These are phyloP conservation scores for Athelia psychrophila DNA, from an alignment of 1,284 basidiomycete genomes.

Conservation along the genomic window DNA sequence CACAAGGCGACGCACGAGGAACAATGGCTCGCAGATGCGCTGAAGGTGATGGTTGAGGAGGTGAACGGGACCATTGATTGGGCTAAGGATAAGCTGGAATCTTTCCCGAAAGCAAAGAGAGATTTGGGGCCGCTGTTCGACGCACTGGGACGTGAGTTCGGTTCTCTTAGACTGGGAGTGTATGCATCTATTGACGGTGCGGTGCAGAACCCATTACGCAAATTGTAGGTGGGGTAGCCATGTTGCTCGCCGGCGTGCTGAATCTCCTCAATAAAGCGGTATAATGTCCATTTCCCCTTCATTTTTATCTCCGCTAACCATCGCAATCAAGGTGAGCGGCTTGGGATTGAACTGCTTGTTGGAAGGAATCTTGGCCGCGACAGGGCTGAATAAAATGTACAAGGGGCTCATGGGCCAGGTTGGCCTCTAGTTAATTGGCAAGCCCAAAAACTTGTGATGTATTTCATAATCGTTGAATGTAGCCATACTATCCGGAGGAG, in stretches of 20 bases:
- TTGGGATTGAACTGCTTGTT: conserved; percentile 29
- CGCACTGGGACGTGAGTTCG: conserved; percentile 22
- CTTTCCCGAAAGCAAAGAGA: conserved; percentile 35
- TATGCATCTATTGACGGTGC: background rate
- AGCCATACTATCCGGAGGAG: too few species aligned
- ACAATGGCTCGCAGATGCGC: conserved; percentile 34
- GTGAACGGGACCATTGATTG: conserved; percentile 37
- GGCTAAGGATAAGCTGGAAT: conserved; percentile 34
- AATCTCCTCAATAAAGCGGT: conserved; percentile 27
- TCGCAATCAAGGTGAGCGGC: conserved; percentile 18
- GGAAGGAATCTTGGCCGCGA: conserved; percentile 15
- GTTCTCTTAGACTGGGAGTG: background rate
- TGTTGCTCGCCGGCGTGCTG: conserved; percentile 31
- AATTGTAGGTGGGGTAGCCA: conserved; percentile 32
- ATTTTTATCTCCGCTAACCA: background rate
- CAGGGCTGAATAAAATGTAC: background rate
- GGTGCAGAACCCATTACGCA: conserved; percentile 30
- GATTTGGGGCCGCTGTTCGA: conserved; percentile 36
- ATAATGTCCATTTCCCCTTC: too few species aligned
- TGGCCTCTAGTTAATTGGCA: too few species aligned
- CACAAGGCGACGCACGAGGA: conserved; percentile 36
- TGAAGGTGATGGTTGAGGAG: conserved; percentile 32
- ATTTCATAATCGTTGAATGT: too few species aligned
- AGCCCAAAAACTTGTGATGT: too few species aligned
- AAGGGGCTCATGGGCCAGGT: too few species aligned